Percentiles rank a stretch among this genome's conserved stretches.
phyloP scores from a whole-genome alignment of 106 monocot species.

The Phalaenopsis aphrodite region DNA sequence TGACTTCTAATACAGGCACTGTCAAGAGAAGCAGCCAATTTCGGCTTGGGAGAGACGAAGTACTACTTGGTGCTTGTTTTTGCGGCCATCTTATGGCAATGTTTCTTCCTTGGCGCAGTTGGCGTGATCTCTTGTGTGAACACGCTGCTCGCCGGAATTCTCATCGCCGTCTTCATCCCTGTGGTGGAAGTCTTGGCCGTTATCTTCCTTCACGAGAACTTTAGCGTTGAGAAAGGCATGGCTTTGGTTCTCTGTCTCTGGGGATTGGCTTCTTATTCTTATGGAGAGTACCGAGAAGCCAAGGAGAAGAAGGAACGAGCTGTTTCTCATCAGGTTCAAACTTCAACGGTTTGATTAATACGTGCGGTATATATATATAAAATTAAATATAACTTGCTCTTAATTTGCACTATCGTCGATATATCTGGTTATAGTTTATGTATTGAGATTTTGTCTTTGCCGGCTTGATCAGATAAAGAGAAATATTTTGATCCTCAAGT shows the following conservation, averaged over 20 bases:
- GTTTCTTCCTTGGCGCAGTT: constrained; percentile 48
- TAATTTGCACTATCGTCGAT: no score
- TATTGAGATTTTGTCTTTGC: no score
- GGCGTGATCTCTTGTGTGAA: constrained; percentile 51
- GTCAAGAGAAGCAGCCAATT: constrained; percentile 37
- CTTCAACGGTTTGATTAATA: neutral
- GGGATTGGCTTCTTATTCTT: constrained; percentile 55
- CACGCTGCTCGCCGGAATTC: constrained; percentile 61
- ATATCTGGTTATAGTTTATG: no score
- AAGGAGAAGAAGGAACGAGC: constrained; percentile 17
- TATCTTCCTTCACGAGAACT: constrained; percentile 41
- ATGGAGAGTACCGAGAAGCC: constrained; percentile 28
- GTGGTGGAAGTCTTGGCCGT: constrained; percentile 43
- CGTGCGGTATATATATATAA: no score
- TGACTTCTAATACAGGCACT: constrained; percentile 28
- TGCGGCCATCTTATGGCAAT: constrained; percentile 39
- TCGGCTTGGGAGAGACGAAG: constrained; percentile 35
- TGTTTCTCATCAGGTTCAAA: neutral
- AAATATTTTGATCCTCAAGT: no score
- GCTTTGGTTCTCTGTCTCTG: constrained; percentile 43
- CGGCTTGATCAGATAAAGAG: no score
- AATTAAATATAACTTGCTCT: no score
- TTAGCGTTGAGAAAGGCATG: constrained; percentile 40
- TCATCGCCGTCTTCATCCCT: constrained; percentile 47
- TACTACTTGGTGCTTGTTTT: constrained; percentile 51